Percentiles rank a stretch among this genome's conserved stretches.
Conservation (phyloP, 2,329 filamentous ascomycete species). For the Simplicillium aogashimaense region DNA sequence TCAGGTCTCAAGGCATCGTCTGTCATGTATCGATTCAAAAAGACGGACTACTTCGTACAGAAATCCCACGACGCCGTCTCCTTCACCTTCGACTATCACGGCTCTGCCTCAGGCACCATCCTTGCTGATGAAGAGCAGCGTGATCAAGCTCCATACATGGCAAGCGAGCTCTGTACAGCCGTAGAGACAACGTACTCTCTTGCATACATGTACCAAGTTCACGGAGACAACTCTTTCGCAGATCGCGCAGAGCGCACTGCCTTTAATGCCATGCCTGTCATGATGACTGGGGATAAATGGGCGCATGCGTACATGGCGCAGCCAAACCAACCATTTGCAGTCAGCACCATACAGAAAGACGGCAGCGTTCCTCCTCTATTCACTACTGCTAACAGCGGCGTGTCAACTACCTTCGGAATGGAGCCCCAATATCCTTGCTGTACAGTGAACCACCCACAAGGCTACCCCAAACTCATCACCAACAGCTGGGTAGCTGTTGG, state of each 20-base stretch:
- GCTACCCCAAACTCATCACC: constrained; percentile 43
- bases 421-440: constrained; percentile 45
- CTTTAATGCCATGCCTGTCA: constrained; percentile 44
- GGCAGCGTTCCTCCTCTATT: constrained; percentile 22
- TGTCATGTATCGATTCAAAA: constrained; percentile 28
- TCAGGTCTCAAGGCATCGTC: constrained; percentile 28
- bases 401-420: constrained; percentile 33
- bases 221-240: constrained; percentile 28
- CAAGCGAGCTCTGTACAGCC: constrained; percentile 23
- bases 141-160: constrained; percentile 24
- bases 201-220: constrained; percentile 21
- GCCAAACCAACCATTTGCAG: constrained; percentile 40
- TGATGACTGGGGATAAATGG: constrained; percentile 42
- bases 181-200: constrained; percentile 23
- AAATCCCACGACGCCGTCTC: constrained; percentile 25
- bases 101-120: constrained; percentile 28
- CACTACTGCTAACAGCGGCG: constrained; percentile 32
- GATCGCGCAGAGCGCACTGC: constrained; percentile 40
- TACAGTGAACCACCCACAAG: constrained; percentile 48
- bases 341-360: constrained; percentile 25
- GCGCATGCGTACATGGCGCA: constrained; percentile 44
- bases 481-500: constrained; percentile 33
- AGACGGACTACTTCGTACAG: constrained; percentile 22
- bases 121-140: constrained; percentile 29
- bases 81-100: constrained; percentile 26